Base-by-base conservation (phyloP, 805 yeast genomes). In the Pichia ethanolica region DNA sequence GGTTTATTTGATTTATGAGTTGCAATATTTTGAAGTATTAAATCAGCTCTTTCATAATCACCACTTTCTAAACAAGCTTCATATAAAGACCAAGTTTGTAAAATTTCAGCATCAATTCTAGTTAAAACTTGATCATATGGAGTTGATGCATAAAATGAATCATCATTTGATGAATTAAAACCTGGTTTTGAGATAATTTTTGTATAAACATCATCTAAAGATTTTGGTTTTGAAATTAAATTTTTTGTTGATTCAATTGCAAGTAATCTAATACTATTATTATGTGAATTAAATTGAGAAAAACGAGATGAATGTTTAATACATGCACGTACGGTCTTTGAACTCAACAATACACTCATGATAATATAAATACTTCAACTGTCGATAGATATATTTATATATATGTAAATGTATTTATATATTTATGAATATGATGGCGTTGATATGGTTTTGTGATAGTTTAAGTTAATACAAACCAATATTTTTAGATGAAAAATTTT, bases 51-150 rank as follows among this genome's bases (percentile, higher is more conserved):
- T 26, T 74, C 77, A 56, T 74, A 77, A 60, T 86, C 84, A 47
- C 75, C 74, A 35, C 85, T 76, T 41, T 80, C 78, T 34, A 89
- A 60, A 55, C 90, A 83, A 0, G 93, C 91, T 57, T 89, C 96
- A 39, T 88, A 71, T 35, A 89, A 66, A 3, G 90, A 78, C 81
- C 90, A 89, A 7, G 62, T 53, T 48, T 63, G 65, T 33, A 58
- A 43, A 14, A 56, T 52, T 8, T 56, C 54, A 2, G 59, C 51
- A 9, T 60, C 59, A 14, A 59, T 55, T 12, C 64, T 59, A 5
- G 66, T 62, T 36, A 62, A 48, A 40, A 63, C 58, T 11, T 57
- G 56, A 50, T 64, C 68, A n/a, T 52, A 45, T 5, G 59, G 44
- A 5, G 64, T 52, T n/a, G 66, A 58, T 34, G 54, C 49, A 32